Conservation (phyloP, 1,139 yeast genomes). For the Geotrichum histeridarum region DNA sequence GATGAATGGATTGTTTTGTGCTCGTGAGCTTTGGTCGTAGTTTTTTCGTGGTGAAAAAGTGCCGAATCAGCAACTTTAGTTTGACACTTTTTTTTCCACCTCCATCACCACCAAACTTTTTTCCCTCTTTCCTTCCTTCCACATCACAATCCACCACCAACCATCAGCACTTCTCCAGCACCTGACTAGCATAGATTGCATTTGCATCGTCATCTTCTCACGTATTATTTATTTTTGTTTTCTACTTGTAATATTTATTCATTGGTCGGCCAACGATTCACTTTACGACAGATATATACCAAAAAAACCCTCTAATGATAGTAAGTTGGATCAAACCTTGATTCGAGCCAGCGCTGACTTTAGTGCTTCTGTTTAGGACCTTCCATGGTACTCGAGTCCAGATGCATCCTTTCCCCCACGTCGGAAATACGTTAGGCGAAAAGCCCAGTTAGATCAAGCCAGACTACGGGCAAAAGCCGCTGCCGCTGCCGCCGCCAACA, state of each 20-base stretch:
- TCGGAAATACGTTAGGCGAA: conserved; percentile 16
- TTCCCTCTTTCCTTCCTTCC: background rate
- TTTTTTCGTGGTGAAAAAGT: conserved; percentile 9
- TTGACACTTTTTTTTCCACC: background rate
- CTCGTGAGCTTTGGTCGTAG: background rate
- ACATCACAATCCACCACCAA: background rate
- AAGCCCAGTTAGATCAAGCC: conserved; percentile 12
- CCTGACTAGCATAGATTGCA: background rate
- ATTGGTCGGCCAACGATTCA: background rate
- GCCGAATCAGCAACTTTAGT: conserved; percentile 9
- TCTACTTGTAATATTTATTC: background rate
- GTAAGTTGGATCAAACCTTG: background rate
- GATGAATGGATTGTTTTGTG: conserved; percentile 11
- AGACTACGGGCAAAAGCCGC: background rate
- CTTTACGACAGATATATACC: background rate
- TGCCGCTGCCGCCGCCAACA: background rate
- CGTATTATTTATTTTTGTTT: conserved; percentile 4
- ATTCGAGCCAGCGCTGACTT: background rate
- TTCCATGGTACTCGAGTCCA: conserved; percentile 18
- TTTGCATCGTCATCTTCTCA: too few species aligned
- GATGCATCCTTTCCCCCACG: conserved; percentile 16
- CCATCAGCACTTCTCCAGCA: background rate
- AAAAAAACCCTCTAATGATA: conserved; percentile 9
- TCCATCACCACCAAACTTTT: conserved; percentile 10
- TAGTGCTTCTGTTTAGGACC: background rate